phyloP scores from a whole-genome alignment of 805 yeast species.

The Saturnispora quitensis region DNA sequence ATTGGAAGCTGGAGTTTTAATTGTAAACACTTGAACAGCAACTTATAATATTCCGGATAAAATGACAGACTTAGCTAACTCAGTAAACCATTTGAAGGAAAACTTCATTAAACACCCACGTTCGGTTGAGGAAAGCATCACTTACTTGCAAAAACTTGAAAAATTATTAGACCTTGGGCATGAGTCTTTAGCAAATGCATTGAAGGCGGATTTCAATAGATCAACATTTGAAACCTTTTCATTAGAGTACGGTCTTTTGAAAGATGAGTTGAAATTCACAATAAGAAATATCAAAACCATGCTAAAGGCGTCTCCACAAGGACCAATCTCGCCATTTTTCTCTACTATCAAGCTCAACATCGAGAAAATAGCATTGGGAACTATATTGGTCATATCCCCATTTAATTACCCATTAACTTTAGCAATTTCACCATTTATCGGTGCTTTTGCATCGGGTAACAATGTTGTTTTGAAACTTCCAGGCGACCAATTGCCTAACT shows the following conservation, averaged over 20 bases:
- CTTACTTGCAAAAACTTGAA: conserved; percentile 1
- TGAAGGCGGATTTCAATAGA: conserved; percentile 60
- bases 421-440: conserved; percentile 55
- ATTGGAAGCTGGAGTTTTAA: background rate
- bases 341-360: conserved; percentile 19
- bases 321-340: conserved; percentile 29
- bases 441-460: conserved; percentile 84
- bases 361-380: conserved; percentile 48
- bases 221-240: conserved; percentile 50
- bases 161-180: conserved; percentile 2
- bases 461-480: conserved; percentile 63
- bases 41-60: background rate
- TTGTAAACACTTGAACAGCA: background rate
- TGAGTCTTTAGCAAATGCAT: conserved; percentile 46
- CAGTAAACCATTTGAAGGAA: background rate
- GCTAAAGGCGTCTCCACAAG: conserved; percentile 42
- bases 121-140: background rate
- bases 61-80: background rate
- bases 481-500: conserved; percentile 60
- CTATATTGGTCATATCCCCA: conserved; percentile 64
- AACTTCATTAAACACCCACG: background rate
- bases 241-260: conserved; percentile 44
- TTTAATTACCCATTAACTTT: conserved; percentile 73
- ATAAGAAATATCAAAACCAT: conserved; percentile 54
- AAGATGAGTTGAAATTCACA: conserved; percentile 49